Evolutionary conservation across 768 basidiomycete species (phyloP), one percentile per base, ranked within the genome.

Genomic region (Filobasidium wieringae): DNA sequence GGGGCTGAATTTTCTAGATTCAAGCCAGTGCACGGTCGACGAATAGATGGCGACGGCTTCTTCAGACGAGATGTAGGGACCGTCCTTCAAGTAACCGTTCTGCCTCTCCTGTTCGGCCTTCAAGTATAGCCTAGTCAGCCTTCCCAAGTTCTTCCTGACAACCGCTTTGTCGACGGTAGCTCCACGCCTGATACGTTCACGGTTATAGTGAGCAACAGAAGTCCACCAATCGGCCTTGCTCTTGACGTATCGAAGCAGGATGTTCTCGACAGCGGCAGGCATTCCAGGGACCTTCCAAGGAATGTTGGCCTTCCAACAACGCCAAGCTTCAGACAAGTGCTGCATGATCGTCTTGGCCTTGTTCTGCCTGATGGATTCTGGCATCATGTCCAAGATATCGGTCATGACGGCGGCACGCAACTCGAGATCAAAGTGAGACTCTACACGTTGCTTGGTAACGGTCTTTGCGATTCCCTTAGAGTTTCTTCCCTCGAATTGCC

Each of bases 301-400:
- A 67, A 99, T 85, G 82, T 77, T 78, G 43, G 76, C 76, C 67
- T 77, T 77, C 76, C 74, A 71, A 75, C 92, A 96, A 66, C 93
- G 80, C 95, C 95, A 97, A 9, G 93, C 95, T 72, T 97, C 95
- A 2, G 92, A 95, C 64, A 97, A 76, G 72, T 97, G 95, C 73
- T 99, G 95, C 71, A 99, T 70, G 64, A 99, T 97, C 11, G 95
- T 97, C 79, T 99, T 99, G n/a, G 91, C 84, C 78, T 99, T 97
- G 77, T 97, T 99, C 76, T 57, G 62, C 32, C 65, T 92, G 78
- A 97, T 92, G 1, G 88, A 90, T 74, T 97, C 95, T 7, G 95
- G 95, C 93, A 97, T 96, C 93, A 97, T 96, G 78, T 97, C 93
- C 65, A 99, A 79, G 66, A 99, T 97, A 74, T 99, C 93, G 76